phyloP scores from a whole-genome alignment of 2,329 filamentous ascomycete genomes.

The Pyrenochaeta sp. region DNA sequence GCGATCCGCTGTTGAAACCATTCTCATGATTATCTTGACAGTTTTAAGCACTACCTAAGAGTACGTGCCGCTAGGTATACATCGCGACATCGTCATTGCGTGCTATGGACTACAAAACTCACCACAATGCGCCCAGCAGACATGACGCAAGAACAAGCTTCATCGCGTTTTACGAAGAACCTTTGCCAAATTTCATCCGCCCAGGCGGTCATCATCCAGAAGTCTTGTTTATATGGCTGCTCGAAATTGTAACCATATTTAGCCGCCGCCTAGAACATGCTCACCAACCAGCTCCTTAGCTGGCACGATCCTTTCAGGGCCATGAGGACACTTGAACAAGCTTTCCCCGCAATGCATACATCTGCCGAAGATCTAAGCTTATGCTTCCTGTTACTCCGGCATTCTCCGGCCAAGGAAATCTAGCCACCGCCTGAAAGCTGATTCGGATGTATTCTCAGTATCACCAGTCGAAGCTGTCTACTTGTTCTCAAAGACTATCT shows the following conservation, averaged over 20 bases:
- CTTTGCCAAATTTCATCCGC: conserved; percentile 8
- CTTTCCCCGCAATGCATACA: conserved; percentile 43
- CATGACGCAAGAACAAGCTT: not conserved
- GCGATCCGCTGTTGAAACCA: not conserved
- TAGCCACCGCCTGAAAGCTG: not conserved
- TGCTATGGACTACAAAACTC: conserved; percentile 3
- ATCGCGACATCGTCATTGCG: conserved; percentile 4
- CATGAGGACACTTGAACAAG: conserved; percentile 30
- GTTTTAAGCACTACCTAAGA: not conserved
- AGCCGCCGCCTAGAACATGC: conserved; percentile 36
- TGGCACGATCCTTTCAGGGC: conserved; percentile 16
- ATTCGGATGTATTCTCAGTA: not conserved
- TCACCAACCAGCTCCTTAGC: conserved; percentile 18
- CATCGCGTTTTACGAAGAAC: conserved; percentile 5
- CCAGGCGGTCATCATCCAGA: conserved; percentile 9
- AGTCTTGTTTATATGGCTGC: conserved; percentile 14
- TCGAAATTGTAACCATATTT: conserved; percentile 35
- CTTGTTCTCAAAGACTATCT: not conserved
- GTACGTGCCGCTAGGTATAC: not conserved
- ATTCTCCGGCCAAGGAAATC: conserved; percentile 8
- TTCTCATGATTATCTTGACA: not conserved
- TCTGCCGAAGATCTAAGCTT: conserved; percentile 35
- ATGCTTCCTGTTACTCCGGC: conserved; percentile 16
- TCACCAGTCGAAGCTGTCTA: too few species aligned
- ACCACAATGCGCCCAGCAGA: not conserved